These are phyloP conservation scores for Clarireedia monteithiana DNA, from an alignment of 2,329 filamentous ascomycete genomes.

Conservation along the genomic window DNA sequence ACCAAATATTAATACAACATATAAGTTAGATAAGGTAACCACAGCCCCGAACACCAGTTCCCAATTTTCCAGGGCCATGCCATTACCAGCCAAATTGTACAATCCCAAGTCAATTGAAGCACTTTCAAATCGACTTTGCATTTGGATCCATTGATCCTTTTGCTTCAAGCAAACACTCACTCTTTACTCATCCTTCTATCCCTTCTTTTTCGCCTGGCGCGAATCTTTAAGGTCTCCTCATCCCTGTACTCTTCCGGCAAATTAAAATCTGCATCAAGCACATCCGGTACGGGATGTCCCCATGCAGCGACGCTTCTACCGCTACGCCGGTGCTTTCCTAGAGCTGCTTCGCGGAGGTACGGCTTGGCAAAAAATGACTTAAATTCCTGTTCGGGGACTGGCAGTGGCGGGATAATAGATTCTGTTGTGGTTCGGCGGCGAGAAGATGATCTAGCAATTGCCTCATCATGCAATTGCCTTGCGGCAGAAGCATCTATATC, in stretches of 20 bases:
- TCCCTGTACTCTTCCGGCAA: slow-evolving; percentile 50
- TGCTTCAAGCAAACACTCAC: background rate
- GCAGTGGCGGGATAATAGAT: slow-evolving; percentile 1
- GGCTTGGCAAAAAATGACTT: slow-evolving; percentile 71
- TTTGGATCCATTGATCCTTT: slow-evolving; percentile 7
- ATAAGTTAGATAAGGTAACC: slow-evolving; percentile 1
- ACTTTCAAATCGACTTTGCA: slow-evolving; percentile 28
- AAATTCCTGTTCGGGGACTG: slow-evolving; percentile 51
- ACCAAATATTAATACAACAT: slow-evolving; percentile 1
- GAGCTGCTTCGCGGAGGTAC: slow-evolving; percentile 69
- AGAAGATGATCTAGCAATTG: slow-evolving; percentile 27
- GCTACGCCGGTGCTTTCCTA: slow-evolving; percentile 64
- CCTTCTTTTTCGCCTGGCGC: slow-evolving; percentile 53
- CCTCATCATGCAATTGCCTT: slow-evolving; percentile 56
- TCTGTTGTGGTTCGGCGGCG: slow-evolving; percentile 13
- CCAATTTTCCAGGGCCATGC: background rate
- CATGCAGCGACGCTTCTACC: slow-evolving; percentile 69
- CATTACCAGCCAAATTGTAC: slow-evolving; percentile 4
- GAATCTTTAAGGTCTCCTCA: slow-evolving; percentile 46
- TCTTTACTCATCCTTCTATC: slow-evolving; percentile 23
- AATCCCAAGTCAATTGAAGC: slow-evolving; percentile 28
- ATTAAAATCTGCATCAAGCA: slow-evolving; percentile 61
- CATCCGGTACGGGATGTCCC: slow-evolving; percentile 72
- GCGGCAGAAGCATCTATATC: slow-evolving; percentile 66
- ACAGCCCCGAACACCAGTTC: background rate